These are phyloP conservation scores for Holtermannia corniformis DNA, from an alignment of 768 basidiomycete genomes.

Conservation along the genomic window DNA sequence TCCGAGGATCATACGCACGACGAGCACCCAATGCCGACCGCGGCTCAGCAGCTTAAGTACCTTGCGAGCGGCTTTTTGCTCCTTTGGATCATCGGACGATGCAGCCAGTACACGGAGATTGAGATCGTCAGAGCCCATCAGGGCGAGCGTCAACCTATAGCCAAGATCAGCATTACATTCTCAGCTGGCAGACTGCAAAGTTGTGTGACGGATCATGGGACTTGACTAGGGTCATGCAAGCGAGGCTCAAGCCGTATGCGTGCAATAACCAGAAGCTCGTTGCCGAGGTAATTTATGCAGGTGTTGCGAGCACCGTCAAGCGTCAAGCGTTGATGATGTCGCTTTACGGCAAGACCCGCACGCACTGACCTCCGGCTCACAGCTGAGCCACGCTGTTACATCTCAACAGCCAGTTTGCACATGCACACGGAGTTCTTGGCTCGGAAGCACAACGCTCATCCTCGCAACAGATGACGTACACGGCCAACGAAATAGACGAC, in stretches of 20 bases:
- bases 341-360: no score
- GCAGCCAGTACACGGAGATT: slow-evolving; percentile 75
- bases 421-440: no score
- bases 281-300: no score
- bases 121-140: slow-evolving; percentile 89
- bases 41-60: slow-evolving; percentile 51
- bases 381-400: neutral
- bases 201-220: neutral
- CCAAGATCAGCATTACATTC: neutral
- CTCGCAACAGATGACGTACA: no score
- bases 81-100: slow-evolving; percentile 63
- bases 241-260: no score
- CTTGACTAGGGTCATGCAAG: slow-evolving; percentile 14
- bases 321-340: no score
- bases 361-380: no score
- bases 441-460: no score
- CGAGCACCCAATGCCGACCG: slow-evolving; percentile 88
- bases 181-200: neutral
- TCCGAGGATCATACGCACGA: slow-evolving; percentile 48
- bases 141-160: slow-evolving; percentile 68
- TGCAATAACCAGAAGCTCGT: no score
- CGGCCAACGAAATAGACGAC: slow-evolving; percentile 21
- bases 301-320: no score
- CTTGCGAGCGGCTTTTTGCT: slow-evolving; percentile 47
- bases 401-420: no score